A percentile compares a stretch with the other conserved stretches of the same genome.
Conservation (phyloP, 2,329 filamentous ascomycete genomes). For the Penicillium sp. region DNA sequence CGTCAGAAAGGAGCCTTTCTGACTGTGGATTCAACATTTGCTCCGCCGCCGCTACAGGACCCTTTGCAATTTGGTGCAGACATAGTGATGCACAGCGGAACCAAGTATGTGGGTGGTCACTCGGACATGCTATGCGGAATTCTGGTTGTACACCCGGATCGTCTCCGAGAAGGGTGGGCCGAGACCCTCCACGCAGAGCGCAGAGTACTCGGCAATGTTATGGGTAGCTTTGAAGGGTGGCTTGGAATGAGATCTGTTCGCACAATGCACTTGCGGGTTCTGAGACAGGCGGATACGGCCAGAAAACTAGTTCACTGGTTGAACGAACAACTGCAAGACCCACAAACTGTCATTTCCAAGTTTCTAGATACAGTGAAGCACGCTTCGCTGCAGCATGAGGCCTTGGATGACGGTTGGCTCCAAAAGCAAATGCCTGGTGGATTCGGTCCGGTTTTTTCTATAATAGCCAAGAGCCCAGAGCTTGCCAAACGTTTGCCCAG, state of each 20-base stretch:
- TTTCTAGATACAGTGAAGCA: conserved; percentile 71
- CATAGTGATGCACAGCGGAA: conserved; percentile 87
- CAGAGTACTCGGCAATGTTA: conserved; percentile 73
- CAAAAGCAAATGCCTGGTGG: conserved; percentile 86
- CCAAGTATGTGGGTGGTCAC: conserved; percentile 94
- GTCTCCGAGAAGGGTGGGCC: conserved; percentile 60
- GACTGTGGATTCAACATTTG: conserved; percentile 87
- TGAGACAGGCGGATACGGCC: conserved; percentile 73
- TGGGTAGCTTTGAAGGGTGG: conserved; percentile 90
- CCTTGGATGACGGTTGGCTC: conserved; percentile 64
- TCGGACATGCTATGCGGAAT: conserved; percentile 90
- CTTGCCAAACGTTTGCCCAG: conserved; percentile 73
- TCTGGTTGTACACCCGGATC: conserved; percentile 58
- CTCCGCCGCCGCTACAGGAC: conserved; percentile 84
- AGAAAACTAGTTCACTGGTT: conserved; percentile 73
- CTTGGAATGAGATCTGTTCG: conserved; percentile 80
- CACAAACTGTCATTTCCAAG: conserved; percentile 48
- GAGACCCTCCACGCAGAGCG: conserved; percentile 67
- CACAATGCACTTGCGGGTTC: conserved; percentile 80
- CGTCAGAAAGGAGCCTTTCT: conserved; percentile 71
- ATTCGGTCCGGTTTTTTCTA: conserved; percentile 83
- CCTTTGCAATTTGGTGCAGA: conserved; percentile 81
- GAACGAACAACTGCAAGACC: conserved; percentile 49
- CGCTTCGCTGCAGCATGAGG: conserved; percentile 74
- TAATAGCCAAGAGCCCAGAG: conserved; percentile 64